Conservation (phyloP, 306 rosid genomes). For the Hylodesmum podocarpum region DNA sequence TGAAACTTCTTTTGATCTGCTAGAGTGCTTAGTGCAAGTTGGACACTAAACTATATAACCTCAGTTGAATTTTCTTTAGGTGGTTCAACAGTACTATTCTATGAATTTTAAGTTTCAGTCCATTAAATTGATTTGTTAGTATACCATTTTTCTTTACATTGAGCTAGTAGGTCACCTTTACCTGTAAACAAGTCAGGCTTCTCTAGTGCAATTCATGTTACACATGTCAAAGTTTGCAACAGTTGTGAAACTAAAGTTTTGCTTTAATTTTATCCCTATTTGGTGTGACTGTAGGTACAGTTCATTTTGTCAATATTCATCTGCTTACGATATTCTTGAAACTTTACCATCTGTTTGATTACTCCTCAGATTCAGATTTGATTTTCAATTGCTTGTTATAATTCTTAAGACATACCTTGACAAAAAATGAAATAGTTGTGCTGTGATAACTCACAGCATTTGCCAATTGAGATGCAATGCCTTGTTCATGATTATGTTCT, state of each 20-base stretch:
- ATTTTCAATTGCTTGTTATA: not conserved
- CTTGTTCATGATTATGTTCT: not conserved
- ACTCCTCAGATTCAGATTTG: not conserved
- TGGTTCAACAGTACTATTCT: not conserved
- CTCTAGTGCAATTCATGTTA: not conserved
- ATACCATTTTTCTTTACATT: not conserved
- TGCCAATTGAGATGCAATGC: not conserved
- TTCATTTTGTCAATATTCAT: not conserved
- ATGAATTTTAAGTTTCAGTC: not conserved
- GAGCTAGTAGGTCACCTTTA: constrained; percentile 3
- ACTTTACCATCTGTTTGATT: not conserved
- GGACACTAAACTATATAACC: not conserved
- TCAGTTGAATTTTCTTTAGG: not conserved
- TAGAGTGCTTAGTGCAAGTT: not conserved
- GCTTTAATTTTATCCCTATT: not conserved
- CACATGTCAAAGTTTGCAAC: not conserved
- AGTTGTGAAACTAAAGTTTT: not conserved
- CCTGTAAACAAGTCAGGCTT: not conserved
- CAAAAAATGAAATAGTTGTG: not conserved
- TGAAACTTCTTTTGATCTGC: constrained; percentile 13
- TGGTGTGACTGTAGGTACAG: not conserved
- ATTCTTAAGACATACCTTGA: not conserved
- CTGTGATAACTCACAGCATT: not conserved
- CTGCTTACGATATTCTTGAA: not conserved
- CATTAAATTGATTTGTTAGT: not conserved